Percentiles rank a stretch among this genome's conserved stretches.
These are phyloP conservation scores for Penicillium corylophilum DNA, from an alignment of 2,329 filamentous ascomycete genomes.

Conservation along the genomic window DNA sequence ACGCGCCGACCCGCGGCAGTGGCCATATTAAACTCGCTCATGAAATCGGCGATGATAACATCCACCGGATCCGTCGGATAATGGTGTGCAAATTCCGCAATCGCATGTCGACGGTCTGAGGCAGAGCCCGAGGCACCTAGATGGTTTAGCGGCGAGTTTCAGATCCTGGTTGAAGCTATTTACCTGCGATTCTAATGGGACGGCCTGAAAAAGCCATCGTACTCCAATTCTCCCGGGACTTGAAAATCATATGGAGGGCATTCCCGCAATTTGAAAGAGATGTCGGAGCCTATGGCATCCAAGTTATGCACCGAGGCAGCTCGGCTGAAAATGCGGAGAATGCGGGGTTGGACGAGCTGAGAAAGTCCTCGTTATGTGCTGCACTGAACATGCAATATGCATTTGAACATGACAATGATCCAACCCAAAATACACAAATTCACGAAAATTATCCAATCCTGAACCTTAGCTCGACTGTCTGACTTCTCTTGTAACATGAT, in stretches of 20 bases:
- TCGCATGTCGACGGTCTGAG: conserved; percentile 48
- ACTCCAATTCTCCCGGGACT: not conserved
- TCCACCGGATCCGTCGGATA: conserved; percentile 44
- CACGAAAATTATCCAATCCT: not conserved
- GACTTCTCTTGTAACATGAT: not conserved
- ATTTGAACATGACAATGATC: not conserved
- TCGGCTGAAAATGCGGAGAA: conserved; percentile 17
- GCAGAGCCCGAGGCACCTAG: conserved; percentile 46
- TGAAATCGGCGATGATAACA: conserved; percentile 50
- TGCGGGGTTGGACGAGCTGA: conserved; percentile 15
- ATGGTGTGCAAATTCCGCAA: conserved; percentile 43
- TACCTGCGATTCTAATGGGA: conserved; percentile 26
- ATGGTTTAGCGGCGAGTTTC: conserved; percentile 1
- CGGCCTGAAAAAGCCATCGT: conserved; percentile 20
- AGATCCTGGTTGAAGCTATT: not conserved
- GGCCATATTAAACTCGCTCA: conserved; percentile 56
- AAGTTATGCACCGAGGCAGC: conserved; percentile 12
- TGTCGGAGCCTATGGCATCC: not conserved
- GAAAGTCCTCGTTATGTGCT: not conserved
- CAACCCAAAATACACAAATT: not conserved
- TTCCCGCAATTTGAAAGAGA: not conserved
- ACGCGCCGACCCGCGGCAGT: conserved; percentile 39
- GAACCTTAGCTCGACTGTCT: not conserved
- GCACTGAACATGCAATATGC: not conserved
- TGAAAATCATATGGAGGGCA: not conserved